These are phyloP conservation scores for Cnidoscolus chayamansa DNA, from an alignment of 441 rosid species.

Conservation along the genomic window DNA sequence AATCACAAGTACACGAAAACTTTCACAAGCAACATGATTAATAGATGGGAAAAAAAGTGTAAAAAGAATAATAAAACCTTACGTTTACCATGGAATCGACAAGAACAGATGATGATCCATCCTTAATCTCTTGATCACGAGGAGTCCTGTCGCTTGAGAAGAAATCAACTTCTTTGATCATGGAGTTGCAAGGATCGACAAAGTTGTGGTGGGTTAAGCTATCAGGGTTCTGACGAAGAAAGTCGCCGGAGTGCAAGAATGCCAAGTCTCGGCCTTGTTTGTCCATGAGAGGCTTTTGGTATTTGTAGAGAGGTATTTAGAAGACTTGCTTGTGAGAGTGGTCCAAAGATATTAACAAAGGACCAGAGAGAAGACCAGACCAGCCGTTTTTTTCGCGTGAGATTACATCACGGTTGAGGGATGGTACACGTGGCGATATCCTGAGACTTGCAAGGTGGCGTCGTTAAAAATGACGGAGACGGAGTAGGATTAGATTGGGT, in stretches of 20 bases:
- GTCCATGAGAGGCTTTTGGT: constrained; percentile 46
- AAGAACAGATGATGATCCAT: constrained; percentile 27
- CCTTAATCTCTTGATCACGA: constrained; percentile 28
- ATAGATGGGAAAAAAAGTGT: too few relatives aligned
- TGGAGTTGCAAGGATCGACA: constrained; percentile 24
- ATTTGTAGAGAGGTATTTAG: background rate
- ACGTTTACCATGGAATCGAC: constrained; percentile 46
- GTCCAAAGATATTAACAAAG: constrained; percentile 18
- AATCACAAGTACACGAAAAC: too few relatives aligned
- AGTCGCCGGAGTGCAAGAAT: constrained; percentile 49
- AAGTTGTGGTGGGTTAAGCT: constrained; percentile 11
- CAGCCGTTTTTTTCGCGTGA: constrained; percentile 39
- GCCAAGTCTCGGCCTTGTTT: constrained; percentile 48
- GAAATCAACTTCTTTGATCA: constrained; percentile 74
- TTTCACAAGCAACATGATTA: too few relatives aligned
- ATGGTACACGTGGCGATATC: constrained; percentile 27
- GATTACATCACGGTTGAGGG: constrained; percentile 31
- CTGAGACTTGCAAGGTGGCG: background rate
- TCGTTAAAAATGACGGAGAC: constrained; percentile 36
- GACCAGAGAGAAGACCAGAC: constrained; percentile 30
- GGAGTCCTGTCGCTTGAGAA: constrained; percentile 36
- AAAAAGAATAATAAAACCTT: constrained; percentile 29
- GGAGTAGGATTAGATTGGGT: constrained; percentile 27
- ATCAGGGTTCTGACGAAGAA: constrained; percentile 33
- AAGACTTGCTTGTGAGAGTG: constrained; percentile 1